Evolutionary conservation across 352 stramenopile genomes (phyloP).

Genomic region (Peronosclerospora sorghi): DNA sequence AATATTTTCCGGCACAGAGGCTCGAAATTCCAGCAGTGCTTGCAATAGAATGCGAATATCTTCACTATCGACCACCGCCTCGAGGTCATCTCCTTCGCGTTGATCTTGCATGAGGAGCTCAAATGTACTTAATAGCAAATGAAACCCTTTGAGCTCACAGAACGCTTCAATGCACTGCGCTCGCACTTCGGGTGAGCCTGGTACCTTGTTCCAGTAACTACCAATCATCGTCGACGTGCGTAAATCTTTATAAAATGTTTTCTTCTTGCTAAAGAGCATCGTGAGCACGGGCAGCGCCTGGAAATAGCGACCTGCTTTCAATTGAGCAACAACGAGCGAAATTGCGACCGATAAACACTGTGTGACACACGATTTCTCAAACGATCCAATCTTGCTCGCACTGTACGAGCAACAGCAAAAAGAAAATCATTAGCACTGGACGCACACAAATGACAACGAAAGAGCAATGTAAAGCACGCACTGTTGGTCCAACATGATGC

Average conservation of each 20-base stretch:
- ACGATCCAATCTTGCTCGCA: conserved; percentile 77
- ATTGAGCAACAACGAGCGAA: conserved; percentile 54
- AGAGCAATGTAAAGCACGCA: conserved; percentile 27
- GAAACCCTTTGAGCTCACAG: conserved; percentile 72
- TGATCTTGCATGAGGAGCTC: conserved; percentile 56
- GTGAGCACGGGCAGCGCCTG: conserved; percentile 59
- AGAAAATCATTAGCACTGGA: neutral
- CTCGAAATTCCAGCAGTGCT: conserved; percentile 65
- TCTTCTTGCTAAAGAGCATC: conserved; percentile 86
- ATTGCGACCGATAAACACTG: conserved; percentile 62
- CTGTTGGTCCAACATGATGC: conserved; percentile 87
- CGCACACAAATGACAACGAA: neutral
- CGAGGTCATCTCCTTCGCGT: conserved; percentile 28
- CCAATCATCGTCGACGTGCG: conserved; percentile 82
- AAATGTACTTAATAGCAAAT: conserved; percentile 57
- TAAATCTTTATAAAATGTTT: conserved; percentile 84
- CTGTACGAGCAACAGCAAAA: conserved; percentile 16
- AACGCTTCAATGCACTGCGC: conserved; percentile 76
- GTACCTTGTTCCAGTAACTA: conserved; percentile 84
- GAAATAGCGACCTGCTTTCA: conserved; percentile 57
- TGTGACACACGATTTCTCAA: conserved; percentile 81
- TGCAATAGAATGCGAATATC: conserved; percentile 73
- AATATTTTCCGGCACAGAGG: conserved; percentile 49
- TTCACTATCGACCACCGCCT: conserved; percentile 60
- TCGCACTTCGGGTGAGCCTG: conserved; percentile 68